phyloP scores from a whole-genome alignment of 73 alveolate species.

The Diophrys sp. region DNA sequence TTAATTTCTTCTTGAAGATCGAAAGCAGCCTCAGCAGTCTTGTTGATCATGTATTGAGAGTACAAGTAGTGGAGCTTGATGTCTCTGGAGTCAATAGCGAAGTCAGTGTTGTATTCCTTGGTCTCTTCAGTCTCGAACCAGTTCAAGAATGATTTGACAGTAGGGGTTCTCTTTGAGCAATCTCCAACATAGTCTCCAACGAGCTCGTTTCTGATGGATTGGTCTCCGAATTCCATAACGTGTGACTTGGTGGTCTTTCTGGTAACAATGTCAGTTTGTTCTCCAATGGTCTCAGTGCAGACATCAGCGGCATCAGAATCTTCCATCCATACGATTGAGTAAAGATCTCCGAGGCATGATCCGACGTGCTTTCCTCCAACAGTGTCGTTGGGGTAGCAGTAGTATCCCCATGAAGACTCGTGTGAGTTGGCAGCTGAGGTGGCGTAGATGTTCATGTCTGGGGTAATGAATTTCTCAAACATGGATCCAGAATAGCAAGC shows the following conservation, averaged over 20 bases:
- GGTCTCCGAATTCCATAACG: conserved; percentile 89
- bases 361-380: conserved; percentile 92
- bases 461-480: conserved; percentile 64
- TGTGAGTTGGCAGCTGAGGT: conserved; percentile 94
- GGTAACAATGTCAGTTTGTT: conserved; percentile 71
- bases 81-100: conserved; percentile 55
- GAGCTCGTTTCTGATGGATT: conserved; percentile 47
- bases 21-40: conserved; percentile 22
- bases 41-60: conserved; percentile 29
- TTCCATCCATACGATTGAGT: conserved; percentile 96
- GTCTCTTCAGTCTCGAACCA: conserved; percentile 12
- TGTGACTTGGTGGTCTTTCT: conserved; percentile 69
- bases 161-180: conserved; percentile 16
- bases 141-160: conserved; percentile 22
- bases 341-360: conserved; percentile 98
- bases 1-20: conserved; percentile 39
- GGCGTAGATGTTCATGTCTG: conserved; percentile 76
- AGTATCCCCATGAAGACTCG: conserved; percentile 96
- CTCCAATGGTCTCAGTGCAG: conserved; percentile 67
- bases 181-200: conserved; percentile 71
- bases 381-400: conserved; percentile 86
- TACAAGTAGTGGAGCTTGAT: conserved; percentile 36
- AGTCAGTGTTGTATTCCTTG: conserved; percentile 16
- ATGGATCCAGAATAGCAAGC: conserved; percentile 98
- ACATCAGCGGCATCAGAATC: conserved; percentile 76